phyloP scores from a whole-genome alignment of 768 basidiomycete species.

The Termitomyces sp. region DNA sequence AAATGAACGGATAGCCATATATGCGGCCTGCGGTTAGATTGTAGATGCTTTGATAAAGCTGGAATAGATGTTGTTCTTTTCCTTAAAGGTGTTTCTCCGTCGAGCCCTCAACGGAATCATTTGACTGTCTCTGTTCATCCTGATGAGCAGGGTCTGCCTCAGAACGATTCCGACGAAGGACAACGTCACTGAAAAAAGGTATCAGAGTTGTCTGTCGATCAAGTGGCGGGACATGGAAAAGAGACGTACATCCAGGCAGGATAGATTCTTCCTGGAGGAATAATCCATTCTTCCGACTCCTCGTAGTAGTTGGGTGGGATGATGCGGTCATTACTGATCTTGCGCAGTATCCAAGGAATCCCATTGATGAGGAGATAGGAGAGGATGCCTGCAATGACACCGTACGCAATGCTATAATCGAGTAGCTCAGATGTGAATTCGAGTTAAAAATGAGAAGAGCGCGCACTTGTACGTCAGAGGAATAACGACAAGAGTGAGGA shows the following conservation, averaged over 20 bases:
- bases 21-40: background rate
- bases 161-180: background rate
- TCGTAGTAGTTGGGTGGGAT: slow-evolving; percentile 62
- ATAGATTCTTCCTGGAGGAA: slow-evolving; percentile 66
- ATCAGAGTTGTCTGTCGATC: background rate
- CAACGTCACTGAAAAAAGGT: background rate
- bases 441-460: background rate
- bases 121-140: background rate
- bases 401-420: slow-evolving; percentile 75
- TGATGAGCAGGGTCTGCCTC: background rate
- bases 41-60: background rate
- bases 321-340: slow-evolving; percentile 51
- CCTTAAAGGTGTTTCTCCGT: background rate
- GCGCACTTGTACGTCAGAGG: slow-evolving; percentile 72
- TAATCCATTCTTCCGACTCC: slow-evolving; percentile 58
- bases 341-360: slow-evolving; percentile 51
- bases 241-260: slow-evolving; percentile 64
- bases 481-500: slow-evolving; percentile 76
- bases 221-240: background rate
- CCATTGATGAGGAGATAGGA: slow-evolving; percentile 74
- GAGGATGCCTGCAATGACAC: slow-evolving; percentile 75
- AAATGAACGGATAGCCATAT: background rate
- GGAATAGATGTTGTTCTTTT: background rate
- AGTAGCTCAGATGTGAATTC: background rate
- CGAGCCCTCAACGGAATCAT: background rate